Evolutionary conservation across 768 basidiomycete genomes (phyloP).

Genomic region (Podaxis sp.): DNA sequence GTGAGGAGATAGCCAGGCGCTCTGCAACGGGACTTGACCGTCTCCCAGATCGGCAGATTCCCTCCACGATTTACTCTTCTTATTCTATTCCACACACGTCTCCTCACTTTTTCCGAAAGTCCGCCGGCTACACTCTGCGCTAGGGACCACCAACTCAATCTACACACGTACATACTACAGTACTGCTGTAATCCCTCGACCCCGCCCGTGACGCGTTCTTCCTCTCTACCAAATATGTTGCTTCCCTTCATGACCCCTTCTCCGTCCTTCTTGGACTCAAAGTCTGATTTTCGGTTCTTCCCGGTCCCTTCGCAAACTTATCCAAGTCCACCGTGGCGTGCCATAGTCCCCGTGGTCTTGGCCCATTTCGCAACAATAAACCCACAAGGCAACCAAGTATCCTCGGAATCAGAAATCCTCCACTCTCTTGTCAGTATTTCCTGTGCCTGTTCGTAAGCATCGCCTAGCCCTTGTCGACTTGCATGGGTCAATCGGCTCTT

Average conservation of each 20-base stretch:
- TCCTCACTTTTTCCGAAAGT: slow-evolving; percentile 11
- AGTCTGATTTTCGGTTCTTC: not conserved
- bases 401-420: not conserved
- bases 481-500: not conserved
- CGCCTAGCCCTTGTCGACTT: not conserved
- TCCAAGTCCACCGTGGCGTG: not conserved
- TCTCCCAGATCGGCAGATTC: slow-evolving; percentile 11
- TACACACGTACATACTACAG: not conserved
- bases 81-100: not conserved
- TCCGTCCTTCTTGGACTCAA: slow-evolving; percentile 4
- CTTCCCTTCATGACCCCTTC: not conserved
- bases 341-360: not conserved
- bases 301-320: slow-evolving; percentile 5
- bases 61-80: not conserved
- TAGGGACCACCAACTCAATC: not conserved
- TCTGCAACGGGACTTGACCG: not conserved
- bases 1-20: slow-evolving; percentile 5
- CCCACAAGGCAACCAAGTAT: not conserved
- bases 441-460: not conserved
- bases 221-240: not conserved
- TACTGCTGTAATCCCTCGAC: not conserved
- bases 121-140: slow-evolving; percentile 3
- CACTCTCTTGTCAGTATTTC: not conserved
- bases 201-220: not conserved
- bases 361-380: not conserved